Percentiles rank a stretch among this genome's conserved stretches.
phyloP scores from a whole-genome alignment of 495 filamentous ascomycete species.

The Penicillium parvum region DNA sequence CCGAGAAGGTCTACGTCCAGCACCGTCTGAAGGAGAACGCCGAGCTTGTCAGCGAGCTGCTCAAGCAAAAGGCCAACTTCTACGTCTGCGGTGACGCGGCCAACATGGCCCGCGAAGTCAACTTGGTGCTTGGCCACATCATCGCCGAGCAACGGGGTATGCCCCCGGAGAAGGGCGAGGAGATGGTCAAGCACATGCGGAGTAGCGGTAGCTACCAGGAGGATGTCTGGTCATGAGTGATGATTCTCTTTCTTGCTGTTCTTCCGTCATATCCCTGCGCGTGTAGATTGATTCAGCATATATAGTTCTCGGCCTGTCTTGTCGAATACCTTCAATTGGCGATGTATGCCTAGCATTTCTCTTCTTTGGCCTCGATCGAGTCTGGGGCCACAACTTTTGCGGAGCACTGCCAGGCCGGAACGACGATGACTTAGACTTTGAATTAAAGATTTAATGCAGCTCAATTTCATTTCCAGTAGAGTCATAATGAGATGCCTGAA shows the following conservation, averaged over 20 bases:
- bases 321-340: constrained; percentile 18
- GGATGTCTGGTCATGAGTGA: constrained; percentile 81
- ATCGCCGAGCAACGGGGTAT: constrained; percentile 77
- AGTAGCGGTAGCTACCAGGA: constrained; percentile 94
- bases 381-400: constrained; percentile 3
- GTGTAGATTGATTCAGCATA: constrained; percentile 35
- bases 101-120: constrained; percentile 98
- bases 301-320: constrained; percentile 28
- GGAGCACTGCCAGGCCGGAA: neutral
- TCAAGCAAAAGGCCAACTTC: constrained; percentile 88
- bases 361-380: neutral
- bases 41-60: constrained; percentile 78
- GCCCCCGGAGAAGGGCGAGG: constrained; percentile 80
- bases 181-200: constrained; percentile 94
- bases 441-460: constrained; percentile 11
- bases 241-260: constrained; percentile 18
- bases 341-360: constrained; percentile 29
- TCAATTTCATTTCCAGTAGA: neutral
- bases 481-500: too few relatives aligned
- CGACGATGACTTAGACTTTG: constrained; percentile 11
- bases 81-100: constrained; percentile 98
- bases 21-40: constrained; percentile 82
- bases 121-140: constrained; percentile 75
- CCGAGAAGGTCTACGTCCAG: constrained; percentile 94
- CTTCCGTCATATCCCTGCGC: constrained; percentile 20